Conservation (phyloP, 345 rosid species). For the Lenwebbia sp. region DNA sequence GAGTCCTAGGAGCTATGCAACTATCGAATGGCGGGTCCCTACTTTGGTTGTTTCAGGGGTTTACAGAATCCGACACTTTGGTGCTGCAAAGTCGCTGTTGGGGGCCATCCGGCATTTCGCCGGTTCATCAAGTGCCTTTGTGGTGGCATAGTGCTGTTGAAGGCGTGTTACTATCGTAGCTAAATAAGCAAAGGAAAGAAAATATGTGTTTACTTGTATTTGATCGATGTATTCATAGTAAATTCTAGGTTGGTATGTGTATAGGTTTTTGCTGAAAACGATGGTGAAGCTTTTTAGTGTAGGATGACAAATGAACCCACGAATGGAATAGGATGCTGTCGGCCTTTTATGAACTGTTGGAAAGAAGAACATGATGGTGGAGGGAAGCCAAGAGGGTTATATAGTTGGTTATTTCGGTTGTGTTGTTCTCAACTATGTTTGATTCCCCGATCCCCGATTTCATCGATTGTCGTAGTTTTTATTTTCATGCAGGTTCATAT, state of each 20-base stretch:
- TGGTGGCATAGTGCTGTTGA: constrained; percentile 22
- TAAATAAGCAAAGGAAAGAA: background rate
- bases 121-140: constrained; percentile 81
- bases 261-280: background rate
- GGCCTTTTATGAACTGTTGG: background rate
- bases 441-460: background rate
- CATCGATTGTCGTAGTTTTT: background rate
- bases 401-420: background rate
- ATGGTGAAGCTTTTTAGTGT: background rate
- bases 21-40: constrained; percentile 72
- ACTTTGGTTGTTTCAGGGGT: constrained; percentile 45
- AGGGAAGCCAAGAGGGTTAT: background rate
- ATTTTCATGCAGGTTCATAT: background rate
- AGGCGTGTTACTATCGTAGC: background rate
- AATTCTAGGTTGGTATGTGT: background rate
- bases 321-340: background rate
- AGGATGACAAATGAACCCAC: background rate
- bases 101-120: constrained; percentile 61
- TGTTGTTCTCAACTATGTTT: background rate
- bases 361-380: background rate
- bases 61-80: constrained; percentile 69
- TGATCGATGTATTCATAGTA: background rate
- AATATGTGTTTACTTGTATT: background rate
- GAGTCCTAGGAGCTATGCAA: constrained; percentile 54
- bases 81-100: constrained; percentile 63